Percentiles rank a stretch among this genome's conserved stretches.
phyloP scores from a whole-genome alignment of 73 alveolate species.

The Tetrahymena elliotti region DNA sequence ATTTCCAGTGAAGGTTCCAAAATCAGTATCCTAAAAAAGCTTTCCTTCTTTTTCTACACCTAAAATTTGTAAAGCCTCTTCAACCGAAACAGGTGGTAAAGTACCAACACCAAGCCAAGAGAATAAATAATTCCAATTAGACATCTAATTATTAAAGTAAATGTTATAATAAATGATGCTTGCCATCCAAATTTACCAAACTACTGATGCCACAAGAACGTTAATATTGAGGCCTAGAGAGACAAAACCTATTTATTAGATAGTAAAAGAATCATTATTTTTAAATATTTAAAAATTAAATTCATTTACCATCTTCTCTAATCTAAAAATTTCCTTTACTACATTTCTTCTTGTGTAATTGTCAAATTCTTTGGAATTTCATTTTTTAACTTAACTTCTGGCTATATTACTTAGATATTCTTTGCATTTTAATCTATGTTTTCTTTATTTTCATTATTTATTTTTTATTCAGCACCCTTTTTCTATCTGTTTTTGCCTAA shows the following conservation, averaged over 20 bases:
- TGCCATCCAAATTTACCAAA: slow-evolving; percentile 3
- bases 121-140: slow-evolving; percentile 60
- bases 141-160: background rate
- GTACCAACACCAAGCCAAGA: slow-evolving; percentile 57
- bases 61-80: slow-evolving; percentile 51
- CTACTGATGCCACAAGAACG: slow-evolving; percentile 74
- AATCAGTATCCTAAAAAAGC: slow-evolving; percentile 55
- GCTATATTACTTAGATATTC: slow-evolving; percentile 11
- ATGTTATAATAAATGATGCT: background rate
- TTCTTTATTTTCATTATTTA: slow-evolving; percentile 4
- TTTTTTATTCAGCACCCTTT: background rate
- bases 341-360: slow-evolving; percentile 56
- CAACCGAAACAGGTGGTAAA: slow-evolving; percentile 51
- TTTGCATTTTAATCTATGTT: slow-evolving; percentile 5
- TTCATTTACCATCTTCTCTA: slow-evolving; percentile 59
- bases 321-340: slow-evolving; percentile 60
- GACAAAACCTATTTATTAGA: slow-evolving; percentile 24
- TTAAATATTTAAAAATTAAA: background rate
- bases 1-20: slow-evolving; percentile 74
- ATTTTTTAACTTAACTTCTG: background rate
- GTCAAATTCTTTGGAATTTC: slow-evolving; percentile 57
- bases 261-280: background rate
- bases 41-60: slow-evolving; percentile 50
- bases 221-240: slow-evolving; percentile 68
- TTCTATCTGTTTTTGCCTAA: background rate